Base-by-base conservation (phyloP, 164 flowering plant species). In the Euptelea pleiosperma region DNA sequence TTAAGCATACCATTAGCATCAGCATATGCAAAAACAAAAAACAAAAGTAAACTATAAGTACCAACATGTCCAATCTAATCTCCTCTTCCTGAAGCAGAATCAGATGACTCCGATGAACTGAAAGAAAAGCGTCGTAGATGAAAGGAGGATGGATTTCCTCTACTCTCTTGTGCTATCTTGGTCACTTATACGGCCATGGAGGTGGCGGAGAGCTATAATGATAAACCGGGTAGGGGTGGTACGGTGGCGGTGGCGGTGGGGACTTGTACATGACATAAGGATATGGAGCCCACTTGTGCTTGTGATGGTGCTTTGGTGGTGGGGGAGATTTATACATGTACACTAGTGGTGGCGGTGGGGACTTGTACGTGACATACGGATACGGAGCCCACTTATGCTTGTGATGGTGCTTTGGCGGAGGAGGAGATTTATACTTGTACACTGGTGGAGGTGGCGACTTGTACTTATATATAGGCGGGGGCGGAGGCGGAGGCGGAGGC, bases 361-460 rank as follows among this genome's bases (percentile, higher is more conserved):
- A 22, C 34, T 55, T 22, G 36, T 30, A 49, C 3, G 53, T 49
- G 19, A 49, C 24, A 15, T 49, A 49, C 8, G 53, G 53, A 16
- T 49, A 49, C 1, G 53, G 53, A 30, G 31, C 36, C 53, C 53
- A 49, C 18, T 49, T 49, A 24, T 49, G 53, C 29, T 49, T 49
- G 21, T 49, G 53, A 21, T 28, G 34, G 22, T 49, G 53, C 42
- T 29, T n/a, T 2, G 57, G 54, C 3, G 56, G 57, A 5, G 49
- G 56, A 2, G 62, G 62, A 22, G 53, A 47, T 26, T 47, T 59
- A n/a, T 56, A 56, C 12, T 42, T 56, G 47, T 47, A 48, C 14
- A 35, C 12, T 9, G 34, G 54, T 1, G 22, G 19, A 6, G 44
- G 54, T 6, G 44, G 62, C 6, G 46, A 37, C n/a, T 21, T 45